Percentiles rank a stretch among this genome's conserved stretches.
Evolutionary conservation across 202 grass and related monocot genomes (phyloP).

Genomic region (Carex arenaria): DNA sequence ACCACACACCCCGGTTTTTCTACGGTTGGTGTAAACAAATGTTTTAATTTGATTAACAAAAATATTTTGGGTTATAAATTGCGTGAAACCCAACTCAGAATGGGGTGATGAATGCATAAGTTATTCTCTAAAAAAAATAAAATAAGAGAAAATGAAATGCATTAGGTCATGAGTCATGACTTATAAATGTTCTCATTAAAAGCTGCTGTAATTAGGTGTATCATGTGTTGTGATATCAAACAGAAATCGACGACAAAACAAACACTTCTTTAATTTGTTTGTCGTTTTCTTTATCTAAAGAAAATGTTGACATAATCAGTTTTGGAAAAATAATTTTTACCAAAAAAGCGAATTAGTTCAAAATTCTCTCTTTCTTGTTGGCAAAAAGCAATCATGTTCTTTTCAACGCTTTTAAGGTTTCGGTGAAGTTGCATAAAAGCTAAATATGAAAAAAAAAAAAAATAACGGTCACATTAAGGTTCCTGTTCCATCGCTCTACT

Average conservation of each 20-base stretch:
- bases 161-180: neutral
- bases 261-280: neutral
- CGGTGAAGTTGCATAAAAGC: neutral
- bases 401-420: neutral
- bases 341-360: neutral
- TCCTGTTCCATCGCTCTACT: too few relatives aligned
- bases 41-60: too few relatives aligned
- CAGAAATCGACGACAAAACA: neutral
- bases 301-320: neutral
- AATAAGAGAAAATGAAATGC: neutral
- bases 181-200: slow-evolving; percentile 13
- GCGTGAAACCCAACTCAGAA: neutral
- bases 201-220: neutral
- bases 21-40: too few relatives aligned
- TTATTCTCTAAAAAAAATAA: neutral
- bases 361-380: neutral
- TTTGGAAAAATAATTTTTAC: neutral
- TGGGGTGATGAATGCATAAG: neutral
- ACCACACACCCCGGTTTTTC: too few relatives aligned
- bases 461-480: too few relatives aligned
- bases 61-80: neutral
- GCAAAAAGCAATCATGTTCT: neutral
- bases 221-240: neutral
- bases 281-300: neutral
- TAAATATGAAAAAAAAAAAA: neutral